Conservation (phyloP, 768 basidiomycete genomes). For the Kwoniella sp. region DNA sequence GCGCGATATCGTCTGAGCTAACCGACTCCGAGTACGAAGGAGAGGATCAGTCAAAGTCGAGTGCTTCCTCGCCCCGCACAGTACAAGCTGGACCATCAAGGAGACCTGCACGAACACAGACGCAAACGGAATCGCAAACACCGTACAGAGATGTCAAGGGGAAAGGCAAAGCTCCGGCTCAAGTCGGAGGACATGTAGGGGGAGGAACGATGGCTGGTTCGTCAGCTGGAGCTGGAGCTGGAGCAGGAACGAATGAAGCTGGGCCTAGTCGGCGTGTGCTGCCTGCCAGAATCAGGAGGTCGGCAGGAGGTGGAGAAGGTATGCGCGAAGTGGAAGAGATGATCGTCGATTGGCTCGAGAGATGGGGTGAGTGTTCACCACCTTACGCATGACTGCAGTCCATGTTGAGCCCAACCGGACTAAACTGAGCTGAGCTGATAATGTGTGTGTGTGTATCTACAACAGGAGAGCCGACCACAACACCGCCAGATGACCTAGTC, state of each 20-base stretch:
- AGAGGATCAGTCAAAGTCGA: too few relatives aligned
- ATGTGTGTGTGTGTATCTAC: too few relatives aligned
- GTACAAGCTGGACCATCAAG: constrained; percentile 14
- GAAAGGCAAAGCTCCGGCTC: constrained; percentile 11
- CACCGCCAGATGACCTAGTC: constrained; percentile 67
- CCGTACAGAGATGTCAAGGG: constrained; percentile 4
- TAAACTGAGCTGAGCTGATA: too few relatives aligned
- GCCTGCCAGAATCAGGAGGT: constrained; percentile 76
- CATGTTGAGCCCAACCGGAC: too few relatives aligned
- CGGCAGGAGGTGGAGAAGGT: constrained; percentile 70
- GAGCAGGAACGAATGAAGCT: constrained; percentile 15
- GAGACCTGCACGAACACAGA: not conserved
- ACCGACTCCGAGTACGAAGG: not conserved
- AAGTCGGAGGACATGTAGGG: constrained; percentile 1
- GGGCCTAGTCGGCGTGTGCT: constrained; percentile 66
- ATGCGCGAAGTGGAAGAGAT: constrained; percentile 76
- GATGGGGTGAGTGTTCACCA: constrained; percentile 71
- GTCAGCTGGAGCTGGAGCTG: not conserved
- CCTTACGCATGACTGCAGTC: too few relatives aligned
- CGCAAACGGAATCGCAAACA: not conserved
- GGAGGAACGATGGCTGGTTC: constrained; percentile 8
- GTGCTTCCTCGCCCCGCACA: too few relatives aligned
- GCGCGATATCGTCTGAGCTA: not conserved
- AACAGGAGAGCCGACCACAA: constrained; percentile 70
- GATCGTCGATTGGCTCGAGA: constrained; percentile 76